Conservation (phyloP, 2,329 filamentous ascomycete genomes). For the Orbilia brochopaga region DNA sequence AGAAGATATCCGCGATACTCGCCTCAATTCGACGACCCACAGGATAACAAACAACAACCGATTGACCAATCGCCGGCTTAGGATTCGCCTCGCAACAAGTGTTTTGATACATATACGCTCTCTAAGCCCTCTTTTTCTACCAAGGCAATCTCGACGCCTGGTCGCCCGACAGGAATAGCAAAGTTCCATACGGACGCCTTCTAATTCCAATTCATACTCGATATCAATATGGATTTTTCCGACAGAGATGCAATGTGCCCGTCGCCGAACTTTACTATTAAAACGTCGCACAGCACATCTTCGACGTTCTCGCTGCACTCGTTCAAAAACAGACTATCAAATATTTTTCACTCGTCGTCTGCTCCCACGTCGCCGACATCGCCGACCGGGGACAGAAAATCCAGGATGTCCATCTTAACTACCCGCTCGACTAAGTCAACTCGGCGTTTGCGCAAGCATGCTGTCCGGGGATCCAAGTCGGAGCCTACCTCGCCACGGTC, state of each 20-base stretch:
- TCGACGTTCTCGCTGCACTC: constrained; percentile 46
- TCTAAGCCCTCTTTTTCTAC: constrained; percentile 23
- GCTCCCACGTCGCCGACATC: constrained; percentile 34
- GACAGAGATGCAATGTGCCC: constrained; percentile 48
- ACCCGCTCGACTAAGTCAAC: constrained; percentile 32
- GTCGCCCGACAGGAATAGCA: constrained; percentile 27
- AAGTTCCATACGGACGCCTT: constrained; percentile 9
- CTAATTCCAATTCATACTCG: constrained; percentile 26
- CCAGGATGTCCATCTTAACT: constrained; percentile 44
- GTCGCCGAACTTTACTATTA: constrained; percentile 48
- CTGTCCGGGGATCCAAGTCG: constrained; percentile 26
- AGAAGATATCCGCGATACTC: constrained; percentile 31
- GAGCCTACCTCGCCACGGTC: constrained; percentile 28
- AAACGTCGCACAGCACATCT: constrained; percentile 45
- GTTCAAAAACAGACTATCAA: constrained; percentile 48
- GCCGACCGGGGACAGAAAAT: constrained; percentile 38
- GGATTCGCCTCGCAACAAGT: constrained; percentile 19
- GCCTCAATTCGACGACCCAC: constrained; percentile 39
- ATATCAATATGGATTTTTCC: constrained; percentile 44
- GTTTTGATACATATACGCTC: constrained; percentile 35
- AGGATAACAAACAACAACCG: constrained; percentile 14
- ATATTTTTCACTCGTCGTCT: constrained; percentile 42
- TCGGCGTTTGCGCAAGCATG: constrained; percentile 38
- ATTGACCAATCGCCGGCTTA: constrained; percentile 45
- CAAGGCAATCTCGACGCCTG: constrained; percentile 26